These are phyloP conservation scores for Huntiella moniliformis DNA, from an alignment of 2,329 filamentous ascomycete species.

Conservation along the genomic window DNA sequence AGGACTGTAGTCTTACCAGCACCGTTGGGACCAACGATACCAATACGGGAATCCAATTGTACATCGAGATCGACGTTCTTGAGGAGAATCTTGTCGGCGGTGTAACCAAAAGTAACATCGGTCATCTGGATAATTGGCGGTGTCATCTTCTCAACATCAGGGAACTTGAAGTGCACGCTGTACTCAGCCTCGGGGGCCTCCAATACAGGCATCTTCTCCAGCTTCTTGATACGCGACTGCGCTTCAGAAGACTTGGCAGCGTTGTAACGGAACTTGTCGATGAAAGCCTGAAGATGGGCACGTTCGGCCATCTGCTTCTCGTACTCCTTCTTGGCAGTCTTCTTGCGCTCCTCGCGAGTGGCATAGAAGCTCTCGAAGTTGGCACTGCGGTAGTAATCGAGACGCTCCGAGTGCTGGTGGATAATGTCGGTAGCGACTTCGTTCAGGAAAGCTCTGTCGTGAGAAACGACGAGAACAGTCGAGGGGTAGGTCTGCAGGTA, in stretches of 20 bases:
- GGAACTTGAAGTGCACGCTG: slow-evolving; percentile 91
- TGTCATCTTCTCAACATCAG: slow-evolving; percentile 91
- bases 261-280: slow-evolving; percentile 99
- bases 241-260: slow-evolving; percentile 96
- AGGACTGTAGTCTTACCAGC: slow-evolving; percentile 97
- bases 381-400: slow-evolving; percentile 96
- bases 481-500: slow-evolving; percentile 90
- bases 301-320: slow-evolving; percentile 94
- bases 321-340: slow-evolving; percentile 92
- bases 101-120: slow-evolving; percentile 79
- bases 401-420: slow-evolving; percentile 87
- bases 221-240: slow-evolving; percentile 95
- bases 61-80: slow-evolving; percentile 85
- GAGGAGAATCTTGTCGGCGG: slow-evolving; percentile 57
- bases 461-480: slow-evolving; percentile 87
- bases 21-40: slow-evolving; percentile 97
- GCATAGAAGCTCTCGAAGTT: slow-evolving; percentile 97
- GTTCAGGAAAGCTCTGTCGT: slow-evolving; percentile 97
- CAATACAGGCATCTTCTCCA: slow-evolving; percentile 89
- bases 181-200: slow-evolving; percentile 86
- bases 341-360: slow-evolving; percentile 89
- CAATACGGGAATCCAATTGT: slow-evolving; percentile 92
- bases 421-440: slow-evolving; percentile 99
- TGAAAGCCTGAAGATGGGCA: slow-evolving; percentile 89
- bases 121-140: slow-evolving; percentile 97